These are phyloP conservation scores for Echinochloa phyllopogon DNA, from an alignment of 176 grass and related monocot species.

Conservation along the genomic window DNA sequence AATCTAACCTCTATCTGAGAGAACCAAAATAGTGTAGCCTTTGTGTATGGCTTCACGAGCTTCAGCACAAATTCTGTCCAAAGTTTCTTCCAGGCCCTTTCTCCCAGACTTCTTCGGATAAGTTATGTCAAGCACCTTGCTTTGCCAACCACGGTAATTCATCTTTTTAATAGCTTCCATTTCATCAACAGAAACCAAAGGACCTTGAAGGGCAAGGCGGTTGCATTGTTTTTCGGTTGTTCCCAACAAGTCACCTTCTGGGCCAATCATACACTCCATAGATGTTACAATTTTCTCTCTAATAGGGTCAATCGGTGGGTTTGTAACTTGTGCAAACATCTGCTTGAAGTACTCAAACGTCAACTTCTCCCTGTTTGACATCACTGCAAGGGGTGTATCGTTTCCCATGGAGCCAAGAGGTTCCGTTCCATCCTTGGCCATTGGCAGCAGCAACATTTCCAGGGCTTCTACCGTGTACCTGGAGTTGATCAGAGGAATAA, in stretches of 20 bases:
- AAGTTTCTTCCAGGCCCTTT: constrained; percentile 80
- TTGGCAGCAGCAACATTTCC: constrained; percentile 93
- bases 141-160: constrained; percentile 88
- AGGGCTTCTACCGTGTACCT: constrained; percentile 93
- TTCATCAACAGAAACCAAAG: constrained; percentile 87
- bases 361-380: constrained; percentile 96
- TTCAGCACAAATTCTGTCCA: constrained; percentile 88
- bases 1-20: constrained; percentile 95
- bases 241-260: constrained; percentile 94
- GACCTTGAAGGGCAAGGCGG: constrained; percentile 76
- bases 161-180: constrained; percentile 98
- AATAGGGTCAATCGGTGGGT: constrained; percentile 97
- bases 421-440: constrained; percentile 85
- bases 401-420: constrained; percentile 98
- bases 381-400: constrained; percentile 91
- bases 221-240: constrained; percentile 93
- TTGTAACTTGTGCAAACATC: constrained; percentile 99
- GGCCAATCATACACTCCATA: constrained; percentile 97
- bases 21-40: constrained; percentile 87
- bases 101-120: constrained; percentile 79
- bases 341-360: constrained; percentile 98
- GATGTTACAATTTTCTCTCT: constrained; percentile 98
- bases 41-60: constrained; percentile 76
- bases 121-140: constrained; percentile 90
- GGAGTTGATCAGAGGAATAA: constrained; percentile 38